Conservation (phyloP, 139 green algal species). For the Bryopsis sp. region DNA sequence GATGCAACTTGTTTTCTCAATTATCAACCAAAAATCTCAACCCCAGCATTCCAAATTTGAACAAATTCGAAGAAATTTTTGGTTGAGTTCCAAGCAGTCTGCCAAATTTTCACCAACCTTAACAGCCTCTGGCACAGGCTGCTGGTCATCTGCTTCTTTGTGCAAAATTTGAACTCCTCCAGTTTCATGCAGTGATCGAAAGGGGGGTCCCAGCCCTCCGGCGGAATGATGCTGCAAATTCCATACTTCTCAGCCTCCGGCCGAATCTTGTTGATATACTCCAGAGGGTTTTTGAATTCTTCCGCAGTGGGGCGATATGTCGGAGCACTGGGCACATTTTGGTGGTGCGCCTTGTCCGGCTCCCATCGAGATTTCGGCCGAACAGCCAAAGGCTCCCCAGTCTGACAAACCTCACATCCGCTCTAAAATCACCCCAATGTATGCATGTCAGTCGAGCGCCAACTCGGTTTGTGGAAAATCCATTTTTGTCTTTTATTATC, state of each 20-base stretch:
- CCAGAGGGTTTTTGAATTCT: slow-evolving; percentile 71
- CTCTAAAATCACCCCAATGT: too few species aligned
- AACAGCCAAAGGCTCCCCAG: not conserved
- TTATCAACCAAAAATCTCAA: too few species aligned
- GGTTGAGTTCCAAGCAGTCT: not conserved
- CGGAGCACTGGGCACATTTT: slow-evolving; percentile 42
- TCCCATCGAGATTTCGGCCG: slow-evolving; percentile 1
- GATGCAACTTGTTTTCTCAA: too few species aligned
- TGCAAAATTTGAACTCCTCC: slow-evolving; percentile 8
- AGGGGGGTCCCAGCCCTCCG: slow-evolving; percentile 48
- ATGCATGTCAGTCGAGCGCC: too few species aligned
- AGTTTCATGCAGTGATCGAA: not conserved
- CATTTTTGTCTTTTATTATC: too few species aligned
- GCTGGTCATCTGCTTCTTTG: slow-evolving; percentile 7
- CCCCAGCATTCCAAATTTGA: too few species aligned
- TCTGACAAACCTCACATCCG: not conserved
- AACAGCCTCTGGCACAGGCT: not conserved
- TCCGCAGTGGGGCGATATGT: slow-evolving; percentile 63
- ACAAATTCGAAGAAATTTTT: too few species aligned
- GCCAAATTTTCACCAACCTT: not conserved
- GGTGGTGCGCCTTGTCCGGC: not conserved
- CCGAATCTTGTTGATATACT: slow-evolving; percentile 65
- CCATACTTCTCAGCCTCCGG: slow-evolving; percentile 53
- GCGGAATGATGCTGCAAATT: slow-evolving; percentile 82
- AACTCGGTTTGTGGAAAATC: too few species aligned